phyloP scores from a whole-genome alignment of 179 eudicot genomes.

The Vitellaria paradoxa region DNA sequence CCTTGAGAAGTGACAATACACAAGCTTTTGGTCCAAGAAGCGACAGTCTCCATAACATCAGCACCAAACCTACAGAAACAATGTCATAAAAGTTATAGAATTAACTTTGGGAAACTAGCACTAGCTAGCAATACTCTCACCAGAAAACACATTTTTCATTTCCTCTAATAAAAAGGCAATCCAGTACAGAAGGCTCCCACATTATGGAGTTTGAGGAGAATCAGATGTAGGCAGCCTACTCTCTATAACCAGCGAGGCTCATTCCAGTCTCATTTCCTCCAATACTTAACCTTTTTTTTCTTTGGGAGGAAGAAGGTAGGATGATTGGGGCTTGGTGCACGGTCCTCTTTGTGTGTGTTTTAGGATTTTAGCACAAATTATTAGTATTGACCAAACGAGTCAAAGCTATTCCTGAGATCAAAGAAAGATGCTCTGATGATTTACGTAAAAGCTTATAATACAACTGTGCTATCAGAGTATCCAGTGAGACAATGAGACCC shows the following conservation, averaged over 20 bases:
- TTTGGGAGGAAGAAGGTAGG: neutral
- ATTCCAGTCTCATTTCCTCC: neutral
- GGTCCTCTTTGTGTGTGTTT: neutral
- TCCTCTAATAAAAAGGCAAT: too few species aligned
- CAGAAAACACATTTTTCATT: neutral
- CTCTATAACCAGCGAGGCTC: too few species aligned
- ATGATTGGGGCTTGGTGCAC: neutral
- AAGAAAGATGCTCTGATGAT: neutral
- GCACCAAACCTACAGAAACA: conserved; percentile 76
- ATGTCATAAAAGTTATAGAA: neutral
- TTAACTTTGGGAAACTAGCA: neutral
- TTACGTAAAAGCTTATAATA: neutral
- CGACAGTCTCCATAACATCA: conserved; percentile 96
- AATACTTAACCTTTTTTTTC: neutral
- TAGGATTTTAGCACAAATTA: neutral
- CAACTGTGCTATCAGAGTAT: neutral
- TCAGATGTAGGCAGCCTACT: too few species aligned
- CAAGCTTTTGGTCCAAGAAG: conserved; percentile 80
- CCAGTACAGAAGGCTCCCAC: too few species aligned
- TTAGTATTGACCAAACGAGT: neutral
- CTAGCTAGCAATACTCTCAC: neutral
- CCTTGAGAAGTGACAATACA: conserved; percentile 60
- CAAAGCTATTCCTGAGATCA: neutral
- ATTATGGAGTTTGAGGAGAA: too few species aligned
- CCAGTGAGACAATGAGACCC: neutral